Conservation (phyloP, 768 basidiomycete genomes). For the Boletus insuetus region DNA sequence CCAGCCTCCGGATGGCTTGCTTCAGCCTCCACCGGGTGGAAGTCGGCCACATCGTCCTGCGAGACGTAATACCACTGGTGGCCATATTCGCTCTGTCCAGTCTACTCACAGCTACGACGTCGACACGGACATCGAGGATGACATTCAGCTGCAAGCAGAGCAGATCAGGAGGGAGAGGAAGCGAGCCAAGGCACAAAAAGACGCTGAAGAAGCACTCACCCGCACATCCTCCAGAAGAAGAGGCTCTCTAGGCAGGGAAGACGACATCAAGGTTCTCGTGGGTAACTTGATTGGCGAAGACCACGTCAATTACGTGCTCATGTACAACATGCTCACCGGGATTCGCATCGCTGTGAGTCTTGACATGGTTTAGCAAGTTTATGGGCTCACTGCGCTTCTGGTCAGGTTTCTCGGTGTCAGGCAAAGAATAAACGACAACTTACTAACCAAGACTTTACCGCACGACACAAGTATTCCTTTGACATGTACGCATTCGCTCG, state of each 20-base stretch:
- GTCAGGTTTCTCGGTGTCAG: constrained; percentile 89
- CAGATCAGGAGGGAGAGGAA: constrained; percentile 82
- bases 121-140: constrained; percentile 43
- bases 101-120: constrained; percentile 38
- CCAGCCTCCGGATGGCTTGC: constrained; percentile 43
- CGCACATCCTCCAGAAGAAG: constrained; percentile 23
- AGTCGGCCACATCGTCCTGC: constrained; percentile 38
- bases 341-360: constrained; percentile 86
- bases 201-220: constrained; percentile 58
- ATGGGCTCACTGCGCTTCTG: constrained; percentile 5
- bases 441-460: constrained; percentile 81
- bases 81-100: constrained; percentile 33
- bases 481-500: constrained; percentile 68
- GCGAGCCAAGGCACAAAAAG: constrained; percentile 62
- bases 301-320: constrained; percentile 97
- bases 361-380: background rate
- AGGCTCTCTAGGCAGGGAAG: constrained; percentile 27
- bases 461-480: constrained; percentile 93
- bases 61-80: constrained; percentile 73
- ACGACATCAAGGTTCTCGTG: constrained; percentile 65
- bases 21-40: constrained; percentile 45
- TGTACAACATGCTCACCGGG: constrained; percentile 99
- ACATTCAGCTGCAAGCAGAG: constrained; percentile 87
- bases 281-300: constrained; percentile 98
- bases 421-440: constrained; percentile 89